A percentile compares a stretch with the other conserved stretches of the same genome.
Conservation (phyloP, 345 rosid species). For the Jatropha curcas region DNA sequence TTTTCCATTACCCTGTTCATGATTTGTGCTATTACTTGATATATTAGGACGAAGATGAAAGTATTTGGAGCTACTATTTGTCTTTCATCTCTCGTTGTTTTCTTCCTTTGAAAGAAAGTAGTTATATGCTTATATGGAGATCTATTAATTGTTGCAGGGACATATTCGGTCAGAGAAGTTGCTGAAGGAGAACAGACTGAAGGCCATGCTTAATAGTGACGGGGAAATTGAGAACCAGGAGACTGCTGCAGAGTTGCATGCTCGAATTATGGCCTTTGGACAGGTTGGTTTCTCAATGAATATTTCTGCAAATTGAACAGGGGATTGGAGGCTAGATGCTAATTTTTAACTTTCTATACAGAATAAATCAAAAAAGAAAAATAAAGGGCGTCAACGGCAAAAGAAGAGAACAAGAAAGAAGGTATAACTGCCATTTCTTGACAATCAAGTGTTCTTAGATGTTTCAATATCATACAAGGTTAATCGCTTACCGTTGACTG, state of each 20-base stretch:
- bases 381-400: constrained; percentile 39
- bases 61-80: not conserved
- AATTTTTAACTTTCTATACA: constrained; percentile 15
- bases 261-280: constrained; percentile 45
- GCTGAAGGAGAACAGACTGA: constrained; percentile 60
- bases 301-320: not conserved
- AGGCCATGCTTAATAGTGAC: constrained; percentile 57
- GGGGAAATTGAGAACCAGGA: constrained; percentile 74
- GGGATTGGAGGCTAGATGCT: not conserved
- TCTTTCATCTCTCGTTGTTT: not conserved
- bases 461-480: not conserved
- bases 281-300: constrained; percentile 36
- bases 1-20: no score
- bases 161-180: constrained; percentile 68
- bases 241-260: constrained; percentile 53
- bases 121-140: not conserved
- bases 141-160: constrained; percentile 38
- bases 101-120: no score
- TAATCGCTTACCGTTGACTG: constrained; percentile 7
- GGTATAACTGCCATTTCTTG: constrained; percentile 22
- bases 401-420: constrained; percentile 37
- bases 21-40: no score
- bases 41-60: not conserved
- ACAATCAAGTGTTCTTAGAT: not conserved
- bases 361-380: constrained; percentile 38